These are phyloP conservation scores for Diplosphaera chodatii DNA, from an alignment of 139 green algal species.

Conservation along the genomic window DNA sequence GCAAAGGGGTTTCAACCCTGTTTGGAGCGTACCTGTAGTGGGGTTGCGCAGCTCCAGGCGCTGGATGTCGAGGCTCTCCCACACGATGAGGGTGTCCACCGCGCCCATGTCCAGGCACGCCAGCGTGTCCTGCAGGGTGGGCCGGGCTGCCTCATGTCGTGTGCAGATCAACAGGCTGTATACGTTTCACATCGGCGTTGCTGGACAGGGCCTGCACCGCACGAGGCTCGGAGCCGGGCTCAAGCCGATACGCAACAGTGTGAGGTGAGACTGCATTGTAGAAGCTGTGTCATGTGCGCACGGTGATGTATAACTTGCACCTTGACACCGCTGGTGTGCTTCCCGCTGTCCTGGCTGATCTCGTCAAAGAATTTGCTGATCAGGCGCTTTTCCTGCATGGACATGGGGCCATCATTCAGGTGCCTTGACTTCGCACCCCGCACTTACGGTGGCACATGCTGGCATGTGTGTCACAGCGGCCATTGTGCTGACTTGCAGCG, in stretches of 20 bases:
- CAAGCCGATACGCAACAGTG: no score
- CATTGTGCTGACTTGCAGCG: background rate
- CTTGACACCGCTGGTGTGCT: constrained; percentile 89
- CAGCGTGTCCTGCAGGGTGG: constrained; percentile 97
- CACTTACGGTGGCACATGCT: no score
- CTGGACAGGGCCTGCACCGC: no score
- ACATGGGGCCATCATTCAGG: no score
- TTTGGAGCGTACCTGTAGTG: constrained; percentile 1
- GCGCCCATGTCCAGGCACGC: constrained; percentile 97
- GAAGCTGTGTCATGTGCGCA: no score
- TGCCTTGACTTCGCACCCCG: no score
- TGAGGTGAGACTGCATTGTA: no score
- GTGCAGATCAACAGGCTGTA: no score
- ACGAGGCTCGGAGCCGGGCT: no score
- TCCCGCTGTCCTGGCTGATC: constrained; percentile 93
- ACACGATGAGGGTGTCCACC: constrained; percentile 97
- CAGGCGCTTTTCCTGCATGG: constrained; percentile 73
- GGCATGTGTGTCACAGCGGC: background rate
- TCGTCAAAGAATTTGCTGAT: constrained; percentile 96
- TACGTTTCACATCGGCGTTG: no score
- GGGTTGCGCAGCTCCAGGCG: constrained; percentile 44
- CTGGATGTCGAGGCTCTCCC: constrained; percentile 82
- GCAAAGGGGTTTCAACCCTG: background rate
- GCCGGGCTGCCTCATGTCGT: no score
- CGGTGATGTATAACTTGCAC: no score